Evolutionary conservation across 2,329 filamentous ascomycete genomes (phyloP).

Genomic region (Verticillium albo-atrum): DNA sequence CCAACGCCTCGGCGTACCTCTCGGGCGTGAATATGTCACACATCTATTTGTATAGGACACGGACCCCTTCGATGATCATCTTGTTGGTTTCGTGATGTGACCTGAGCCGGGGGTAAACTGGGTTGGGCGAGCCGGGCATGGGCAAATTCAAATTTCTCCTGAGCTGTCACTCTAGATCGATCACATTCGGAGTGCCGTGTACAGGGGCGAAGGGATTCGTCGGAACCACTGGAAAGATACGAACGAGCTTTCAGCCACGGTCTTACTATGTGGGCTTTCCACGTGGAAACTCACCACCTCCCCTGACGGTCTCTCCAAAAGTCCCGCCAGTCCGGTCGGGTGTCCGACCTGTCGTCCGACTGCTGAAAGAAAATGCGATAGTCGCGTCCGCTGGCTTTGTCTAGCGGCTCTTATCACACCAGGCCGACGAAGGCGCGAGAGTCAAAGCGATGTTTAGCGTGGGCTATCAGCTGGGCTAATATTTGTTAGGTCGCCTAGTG

Average conservation of each 20-base stretch:
- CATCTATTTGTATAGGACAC: neutral
- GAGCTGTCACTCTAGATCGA: neutral
- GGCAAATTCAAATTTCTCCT: neutral
- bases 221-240: neutral
- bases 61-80: neutral
- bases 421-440: neutral
- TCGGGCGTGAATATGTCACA: neutral
- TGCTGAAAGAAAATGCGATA: neutral
- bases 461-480: neutral
- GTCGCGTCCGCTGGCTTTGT: neutral
- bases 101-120: neutral
- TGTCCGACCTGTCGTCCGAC: neutral
- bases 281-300: neutral
- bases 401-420: neutral
- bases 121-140: neutral
- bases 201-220: neutral
- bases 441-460: neutral
- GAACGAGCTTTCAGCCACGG: neutral
- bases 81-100: neutral
- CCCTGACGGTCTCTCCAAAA: neutral
- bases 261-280: neutral
- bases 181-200: neutral
- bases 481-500: neutral
- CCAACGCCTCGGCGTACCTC: neutral
- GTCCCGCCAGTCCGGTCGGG: neutral